phyloP scores from a whole-genome alignment of 83 land plant genomes.

The Thuja plicata region DNA sequence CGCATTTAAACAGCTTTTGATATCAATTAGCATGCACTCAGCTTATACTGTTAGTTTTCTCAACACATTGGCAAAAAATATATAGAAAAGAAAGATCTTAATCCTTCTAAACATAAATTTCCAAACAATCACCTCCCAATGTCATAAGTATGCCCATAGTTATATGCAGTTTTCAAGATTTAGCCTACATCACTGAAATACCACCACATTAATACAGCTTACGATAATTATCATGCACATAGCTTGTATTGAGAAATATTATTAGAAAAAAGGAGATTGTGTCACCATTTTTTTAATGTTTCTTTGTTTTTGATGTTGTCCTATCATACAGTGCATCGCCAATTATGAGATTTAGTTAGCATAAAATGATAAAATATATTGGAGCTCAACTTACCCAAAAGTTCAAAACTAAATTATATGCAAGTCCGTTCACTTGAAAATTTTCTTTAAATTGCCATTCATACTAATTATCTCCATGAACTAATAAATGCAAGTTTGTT shows the following conservation, averaged over 20 bases:
- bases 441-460: background rate
- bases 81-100: too few relatives aligned
- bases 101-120: too few relatives aligned
- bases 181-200: background rate
- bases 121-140: too few relatives aligned
- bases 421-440: background rate
- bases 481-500: too few relatives aligned
- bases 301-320: background rate
- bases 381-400: background rate
- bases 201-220: background rate
- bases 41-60: too few relatives aligned
- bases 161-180: background rate
- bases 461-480: background rate
- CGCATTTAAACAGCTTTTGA: too few relatives aligned
- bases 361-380: too few relatives aligned
- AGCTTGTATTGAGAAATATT: background rate
- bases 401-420: background rate
- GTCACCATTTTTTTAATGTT: background rate
- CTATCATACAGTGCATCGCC: background rate
- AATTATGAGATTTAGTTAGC: background rate
- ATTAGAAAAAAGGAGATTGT: too few relatives aligned
- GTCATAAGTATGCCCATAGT: too few relatives aligned
- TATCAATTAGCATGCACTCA: too few relatives aligned
- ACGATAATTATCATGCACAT: background rate
- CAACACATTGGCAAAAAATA: too few relatives aligned